Base-by-base conservation (phyloP, 169 alveolate genomes). In the Plasmodium berghei region DNA sequence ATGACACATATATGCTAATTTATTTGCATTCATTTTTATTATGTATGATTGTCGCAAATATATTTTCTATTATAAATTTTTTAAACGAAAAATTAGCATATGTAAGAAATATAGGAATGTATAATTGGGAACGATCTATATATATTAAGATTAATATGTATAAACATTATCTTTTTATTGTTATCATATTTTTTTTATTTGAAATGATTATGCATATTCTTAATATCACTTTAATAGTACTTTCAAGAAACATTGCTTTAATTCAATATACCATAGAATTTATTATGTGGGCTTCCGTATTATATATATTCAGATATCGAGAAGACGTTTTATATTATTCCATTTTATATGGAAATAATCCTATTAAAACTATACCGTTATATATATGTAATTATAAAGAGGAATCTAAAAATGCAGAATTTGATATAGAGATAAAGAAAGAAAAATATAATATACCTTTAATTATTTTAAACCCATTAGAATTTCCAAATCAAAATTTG, bases 401-500 rank as follows among this genome's bases (percentile, higher is more conserved):
- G 40, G 28, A 16, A 22, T n/a, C 10, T 4, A 18, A 26, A 1
- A 6, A 1, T 12, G 0, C 8, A 16, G 12, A 16, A 16, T 20
- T 8, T 18, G 80, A 70, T 5, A 46, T 1, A 0, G 49, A 77
- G 20, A 77, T 2, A n/a, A 34, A 64, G 8, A 18, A 45, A n/a
- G 12, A 46, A n/a, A 20, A 22, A 18, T n/a, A 14, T 49, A 49
- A 69, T 26, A 8, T 9, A 16, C 91, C 91, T 8, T 71, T 86
- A 58, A 61, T 86, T 49, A 71, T 86, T 70, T 45, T 86, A 86
- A 86, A 86, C 18, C 91, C 91, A 1, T 9, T 54, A 34, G 87
- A 86, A 63, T n/a, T 70, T 14, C 46, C n/a, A 12, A 66, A 71
- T 14, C 86, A 86, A 10, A 28, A 58, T 72, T 58, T 70, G 40